Base-by-base conservation (phyloP, 2,329 filamentous ascomycete species). In the Colletotrichum trifolii region DNA sequence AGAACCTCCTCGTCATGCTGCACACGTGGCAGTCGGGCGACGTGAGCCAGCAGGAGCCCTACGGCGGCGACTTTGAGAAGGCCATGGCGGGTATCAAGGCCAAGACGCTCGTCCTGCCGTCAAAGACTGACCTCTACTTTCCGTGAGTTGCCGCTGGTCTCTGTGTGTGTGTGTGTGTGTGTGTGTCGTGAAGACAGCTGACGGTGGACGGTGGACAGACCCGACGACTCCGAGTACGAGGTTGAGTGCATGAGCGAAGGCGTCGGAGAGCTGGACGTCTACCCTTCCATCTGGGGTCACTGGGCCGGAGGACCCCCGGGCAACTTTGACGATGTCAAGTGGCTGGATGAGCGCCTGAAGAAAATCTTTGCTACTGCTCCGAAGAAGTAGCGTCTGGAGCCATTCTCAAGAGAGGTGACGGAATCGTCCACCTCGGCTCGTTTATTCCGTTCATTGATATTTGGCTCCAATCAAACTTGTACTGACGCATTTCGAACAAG, bases 21-120 rank as follows among this genome's bases (percentile, higher is more conserved):
- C 85, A 90, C 39, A 94, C 91, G 0, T 96, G 92, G 92, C 91
- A 95, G 74, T 83, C 86, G 6, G 91, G 85, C 1, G 91, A 95
- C 71, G 85, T 87, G 54, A 91, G 90, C 4, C 77, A 85, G 6
- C 90, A 93, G 71, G 82, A 88, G 59, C 89, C 87, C 3, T 94
- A 91, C 68, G 84, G 89, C 64, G 88, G 86, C 1, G 78, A 91
- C 67, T 90, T 93, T 68, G 83, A 84, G 64, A 83, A 84, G 57
- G 88, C 90, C 0, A 83, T 95, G 86, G 80, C 82, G 50, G 83
- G 81, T 3, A 93, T 95, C 75, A 91, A 90, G 73, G 89, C 91
- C 1, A 92, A 88, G 70, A 88, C 86, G 0, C 77, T 95, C 46
- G 89, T 95, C 4, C 75, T 94, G 12, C 92, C 92, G 0, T 78